Base-by-base conservation (phyloP, 306 rosid species). In the Benincasa hispida region DNA sequence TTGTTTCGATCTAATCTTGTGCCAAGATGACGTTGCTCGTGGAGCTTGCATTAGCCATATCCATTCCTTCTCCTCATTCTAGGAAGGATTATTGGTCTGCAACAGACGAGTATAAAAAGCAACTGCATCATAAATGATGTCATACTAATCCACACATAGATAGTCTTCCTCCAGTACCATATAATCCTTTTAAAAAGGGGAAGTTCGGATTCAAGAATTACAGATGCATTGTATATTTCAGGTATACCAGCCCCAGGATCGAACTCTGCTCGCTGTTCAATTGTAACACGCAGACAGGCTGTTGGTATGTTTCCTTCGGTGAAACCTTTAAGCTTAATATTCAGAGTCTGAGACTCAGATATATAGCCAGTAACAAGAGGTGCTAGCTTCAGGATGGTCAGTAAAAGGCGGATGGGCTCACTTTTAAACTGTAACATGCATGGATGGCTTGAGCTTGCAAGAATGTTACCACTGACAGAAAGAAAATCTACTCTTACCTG, bases 161-260 rank as follows among this genome's bases (percentile, higher is more conserved):
- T 74, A 25, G 89, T 88, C 78, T 80, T 85, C 93, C 85, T 93
- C 98, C 97, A 93, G 74, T 73, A 56, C 96, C 97, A 93, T 41
- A 91, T 39, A 45, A 91, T 66, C 86, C 87, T 83, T 83, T 76
- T 87, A 27, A 88, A 79, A 17, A 88, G 72, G 39, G 97, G 92
- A 82, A 86, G 92, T 77, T 89, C 79, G 0, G 92, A 91, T 54
- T 86, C 87, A 59, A 93, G 79, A 74, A 83, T 74, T 47, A 89
- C 39, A 30, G 80, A 83, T 76, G 97, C 88, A 75, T 89, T 92
- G 10, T 93, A 91, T 82, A 93, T 83, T 80, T 91, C 88, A 30
- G 97, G 98, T 79, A 91, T 89, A 60, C 98, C 98, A 45, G 93
- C 96, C 55, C 96, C 93, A 79, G 87, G 84, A 8, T 11, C 84